phyloP scores from a whole-genome alignment of 441 rosid species.

The Melastoma candidum region DNA sequence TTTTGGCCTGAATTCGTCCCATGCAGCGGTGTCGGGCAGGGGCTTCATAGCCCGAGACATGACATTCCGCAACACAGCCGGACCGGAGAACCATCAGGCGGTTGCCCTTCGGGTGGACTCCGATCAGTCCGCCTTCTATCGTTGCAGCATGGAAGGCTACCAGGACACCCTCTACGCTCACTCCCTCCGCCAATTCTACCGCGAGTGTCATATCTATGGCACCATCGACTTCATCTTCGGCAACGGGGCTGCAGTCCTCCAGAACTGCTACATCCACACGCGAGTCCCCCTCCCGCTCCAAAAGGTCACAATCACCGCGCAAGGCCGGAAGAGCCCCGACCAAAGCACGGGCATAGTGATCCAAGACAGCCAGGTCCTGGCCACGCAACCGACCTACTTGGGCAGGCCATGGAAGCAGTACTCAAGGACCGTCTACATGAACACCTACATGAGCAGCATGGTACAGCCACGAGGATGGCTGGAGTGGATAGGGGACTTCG shows the following conservation, averaged over 20 bases:
- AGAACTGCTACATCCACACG: conserved; percentile 15
- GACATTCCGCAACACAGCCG: conserved; percentile 55
- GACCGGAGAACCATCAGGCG: conserved; percentile 44
- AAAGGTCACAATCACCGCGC: conserved; percentile 19
- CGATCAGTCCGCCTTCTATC: conserved; percentile 42
- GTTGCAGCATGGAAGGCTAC: conserved; percentile 30
- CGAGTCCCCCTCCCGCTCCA: conserved; percentile 19
- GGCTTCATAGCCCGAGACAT: conserved; percentile 65
- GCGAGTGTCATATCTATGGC: conserved; percentile 15
- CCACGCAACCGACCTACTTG: conserved; percentile 13
- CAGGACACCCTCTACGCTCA: conserved; percentile 19
- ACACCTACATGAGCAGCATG: conserved; percentile 42
- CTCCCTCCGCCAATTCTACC: conserved; percentile 19
- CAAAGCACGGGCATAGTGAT: conserved; percentile 19
- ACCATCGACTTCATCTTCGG: conserved; percentile 20
- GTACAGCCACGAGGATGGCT: conserved; percentile 72
- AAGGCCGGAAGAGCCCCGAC: conserved; percentile 19
- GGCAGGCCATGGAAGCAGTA: conserved; percentile 20
- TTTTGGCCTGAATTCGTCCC: neutral
- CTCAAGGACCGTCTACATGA: conserved; percentile 18
- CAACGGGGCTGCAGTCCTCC: conserved; percentile 16
- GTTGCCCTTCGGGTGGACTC: conserved; percentile 62
- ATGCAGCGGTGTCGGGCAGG: conserved; percentile 52
- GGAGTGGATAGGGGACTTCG: conserved; percentile 58
- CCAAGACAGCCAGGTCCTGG: conserved; percentile 17